Conservation (phyloP, 495 filamentous ascomycete species). For the Trichoderma erinaceum region DNA sequence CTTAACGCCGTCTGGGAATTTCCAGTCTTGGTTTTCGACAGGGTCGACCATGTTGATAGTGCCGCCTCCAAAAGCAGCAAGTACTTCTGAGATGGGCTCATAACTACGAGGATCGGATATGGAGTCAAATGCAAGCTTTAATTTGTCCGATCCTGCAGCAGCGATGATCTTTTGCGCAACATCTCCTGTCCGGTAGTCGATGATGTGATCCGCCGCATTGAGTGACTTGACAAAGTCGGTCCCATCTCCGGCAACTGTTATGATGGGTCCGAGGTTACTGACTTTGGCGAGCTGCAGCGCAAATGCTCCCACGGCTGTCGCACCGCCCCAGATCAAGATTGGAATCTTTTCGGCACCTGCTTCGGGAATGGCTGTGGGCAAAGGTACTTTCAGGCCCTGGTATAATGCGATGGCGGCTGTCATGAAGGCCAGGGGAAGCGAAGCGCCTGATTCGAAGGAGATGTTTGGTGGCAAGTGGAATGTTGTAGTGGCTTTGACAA, state of each 20-base stretch:
- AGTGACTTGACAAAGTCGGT: constrained; percentile 31
- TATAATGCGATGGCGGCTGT: constrained; percentile 38
- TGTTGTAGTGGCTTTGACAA: constrained; percentile 32
- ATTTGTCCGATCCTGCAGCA: constrained; percentile 27
- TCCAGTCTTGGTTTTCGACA: constrained; percentile 21
- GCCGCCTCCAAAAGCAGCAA: constrained; percentile 21
- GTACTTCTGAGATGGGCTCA: constrained; percentile 24
- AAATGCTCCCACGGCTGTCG: constrained; percentile 35
- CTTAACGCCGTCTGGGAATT: constrained; percentile 21
- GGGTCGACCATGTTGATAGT: constrained; percentile 26
- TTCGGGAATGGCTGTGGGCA: constrained; percentile 19
- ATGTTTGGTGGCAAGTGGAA: constrained; percentile 36
- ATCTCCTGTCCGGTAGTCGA: constrained; percentile 38
- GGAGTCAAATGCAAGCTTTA: constrained; percentile 29
- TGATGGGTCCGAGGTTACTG: constrained; percentile 33
- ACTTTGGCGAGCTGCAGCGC: constrained; percentile 37
- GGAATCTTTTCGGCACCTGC: constrained; percentile 16
- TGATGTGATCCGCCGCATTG: constrained; percentile 29
- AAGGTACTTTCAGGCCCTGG: constrained; percentile 26
- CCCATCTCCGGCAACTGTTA: constrained; percentile 32
- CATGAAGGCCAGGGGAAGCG: constrained; percentile 36
- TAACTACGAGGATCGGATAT: constrained; percentile 25
- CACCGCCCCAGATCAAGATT: constrained; percentile 36
- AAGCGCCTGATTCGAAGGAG: constrained; percentile 39
- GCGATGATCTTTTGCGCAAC: constrained; percentile 30